These are phyloP conservation scores for Cyclotella cryptica DNA, from an alignment of 108 stramenopile species.

Conservation along the genomic window DNA sequence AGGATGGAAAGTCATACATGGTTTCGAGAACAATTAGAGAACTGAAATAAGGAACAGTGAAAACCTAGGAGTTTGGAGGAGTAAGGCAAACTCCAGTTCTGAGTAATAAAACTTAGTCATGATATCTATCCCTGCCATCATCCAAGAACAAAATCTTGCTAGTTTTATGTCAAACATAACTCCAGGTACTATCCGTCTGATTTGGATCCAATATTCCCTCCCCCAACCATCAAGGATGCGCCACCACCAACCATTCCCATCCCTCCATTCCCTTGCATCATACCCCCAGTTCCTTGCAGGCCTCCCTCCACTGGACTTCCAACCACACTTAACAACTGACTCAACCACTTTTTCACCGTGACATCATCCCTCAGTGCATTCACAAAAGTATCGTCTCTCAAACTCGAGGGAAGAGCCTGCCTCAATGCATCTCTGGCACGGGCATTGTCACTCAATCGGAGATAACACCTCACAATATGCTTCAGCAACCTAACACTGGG, in stretches of 20 bases:
- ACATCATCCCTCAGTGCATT: slow-evolving; percentile 85
- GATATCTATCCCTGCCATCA: too few species aligned
- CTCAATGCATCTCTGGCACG: slow-evolving; percentile 96
- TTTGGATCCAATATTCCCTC: background rate
- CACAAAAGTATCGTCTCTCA: slow-evolving; percentile 91
- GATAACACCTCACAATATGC: slow-evolving; percentile 98
- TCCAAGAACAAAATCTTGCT: too few species aligned
- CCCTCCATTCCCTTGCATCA: slow-evolving; percentile 13
- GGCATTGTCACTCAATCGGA: slow-evolving; percentile 94
- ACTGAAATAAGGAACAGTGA: too few species aligned
- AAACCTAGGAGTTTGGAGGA: too few species aligned
- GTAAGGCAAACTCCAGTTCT: too few species aligned
- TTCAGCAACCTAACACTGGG: slow-evolving; percentile 96
- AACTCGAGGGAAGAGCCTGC: slow-evolving; percentile 89
- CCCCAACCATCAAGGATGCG: slow-evolving; percentile 23
- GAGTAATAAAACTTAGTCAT: too few species aligned
- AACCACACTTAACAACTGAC: slow-evolving; percentile 76
- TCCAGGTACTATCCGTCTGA: background rate
- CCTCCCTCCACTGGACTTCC: slow-evolving; percentile 45
- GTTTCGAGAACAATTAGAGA: too few species aligned
- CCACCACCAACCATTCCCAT: slow-evolving; percentile 13
- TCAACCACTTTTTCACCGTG: slow-evolving; percentile 92
- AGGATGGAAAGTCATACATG: too few species aligned
- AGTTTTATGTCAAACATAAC: background rate
- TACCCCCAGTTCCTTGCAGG: slow-evolving; percentile 1